Percentiles rank a stretch among this genome's conserved stretches.
Conservation (phyloP, 257 asterid genomes). For the Salvia rosmarinus region DNA sequence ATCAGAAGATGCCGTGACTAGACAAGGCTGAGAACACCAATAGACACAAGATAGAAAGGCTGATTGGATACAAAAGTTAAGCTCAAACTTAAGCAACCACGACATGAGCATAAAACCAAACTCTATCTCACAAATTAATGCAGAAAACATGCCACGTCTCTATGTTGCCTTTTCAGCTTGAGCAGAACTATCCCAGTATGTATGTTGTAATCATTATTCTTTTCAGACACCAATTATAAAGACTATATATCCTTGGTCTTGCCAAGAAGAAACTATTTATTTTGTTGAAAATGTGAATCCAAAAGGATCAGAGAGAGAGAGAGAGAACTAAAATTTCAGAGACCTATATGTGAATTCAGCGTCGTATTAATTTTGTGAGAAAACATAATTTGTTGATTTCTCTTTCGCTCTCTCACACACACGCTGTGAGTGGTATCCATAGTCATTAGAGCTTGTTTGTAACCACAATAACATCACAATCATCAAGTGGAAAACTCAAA, state of each 20-base stretch:
- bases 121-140: not conserved
- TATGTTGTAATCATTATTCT: not conserved
- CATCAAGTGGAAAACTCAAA: not conserved
- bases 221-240: not conserved
- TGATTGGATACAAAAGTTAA: slow-evolving; percentile 6
- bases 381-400: not conserved
- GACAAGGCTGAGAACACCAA: slow-evolving; percentile 41
- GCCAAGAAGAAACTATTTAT: not conserved
- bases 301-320: not conserved
- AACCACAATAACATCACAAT: not conserved
- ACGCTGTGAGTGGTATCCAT: not conserved
- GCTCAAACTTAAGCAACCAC: slow-evolving; percentile 21
- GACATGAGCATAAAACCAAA: slow-evolving; percentile 22
- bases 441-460: no score
- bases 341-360: not conserved
- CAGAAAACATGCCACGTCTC: slow-evolving; percentile 7
- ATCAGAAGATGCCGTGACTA: slow-evolving; percentile 33
- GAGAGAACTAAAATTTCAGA: not conserved
- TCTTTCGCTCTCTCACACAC: not conserved
- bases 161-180: not conserved
- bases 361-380: not conserved
- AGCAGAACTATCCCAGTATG: slow-evolving; percentile 1
- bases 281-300: not conserved
- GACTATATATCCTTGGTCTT: not conserved
- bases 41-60: slow-evolving; percentile 30